A percentile compares a stretch with the other conserved stretches of the same genome.
Conservation (phyloP, 345 rosid genomes). For the Eucalyptus viminalis region DNA sequence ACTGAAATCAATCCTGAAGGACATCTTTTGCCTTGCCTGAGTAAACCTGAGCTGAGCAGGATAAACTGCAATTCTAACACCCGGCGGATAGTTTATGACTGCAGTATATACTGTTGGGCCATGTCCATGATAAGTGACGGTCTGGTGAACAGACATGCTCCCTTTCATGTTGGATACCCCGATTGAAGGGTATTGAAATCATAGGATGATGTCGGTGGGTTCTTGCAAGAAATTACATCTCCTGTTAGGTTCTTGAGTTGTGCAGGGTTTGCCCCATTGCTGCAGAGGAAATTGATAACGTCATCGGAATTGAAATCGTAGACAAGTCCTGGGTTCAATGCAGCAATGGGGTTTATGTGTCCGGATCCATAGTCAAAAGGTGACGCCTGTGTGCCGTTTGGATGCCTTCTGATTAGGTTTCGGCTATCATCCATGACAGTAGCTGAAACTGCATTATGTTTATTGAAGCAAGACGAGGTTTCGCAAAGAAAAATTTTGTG, state of each 20-base stretch:
- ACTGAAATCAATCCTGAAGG: conserved; percentile 22
- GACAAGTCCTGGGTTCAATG: conserved; percentile 27
- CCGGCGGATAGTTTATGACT: conserved; percentile 10
- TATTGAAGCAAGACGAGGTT: not conserved
- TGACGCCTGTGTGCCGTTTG: conserved; percentile 16
- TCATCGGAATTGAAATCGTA: conserved; percentile 21
- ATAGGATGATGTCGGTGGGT: not conserved
- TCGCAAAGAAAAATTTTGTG: not conserved
- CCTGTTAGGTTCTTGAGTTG: conserved; percentile 36
- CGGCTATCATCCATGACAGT: conserved; percentile 14
- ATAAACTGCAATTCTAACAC: conserved; percentile 20
- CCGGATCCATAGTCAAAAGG: conserved; percentile 56
- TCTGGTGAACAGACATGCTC: conserved; percentile 14
- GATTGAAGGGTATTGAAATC: conserved; percentile 41
- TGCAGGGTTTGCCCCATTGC: conserved; percentile 23
- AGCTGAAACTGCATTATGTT: conserved; percentile 2
- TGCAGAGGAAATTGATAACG: conserved; percentile 30
- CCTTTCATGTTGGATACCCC: conserved; percentile 30
- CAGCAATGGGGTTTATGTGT: conserved; percentile 31
- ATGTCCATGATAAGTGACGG: conserved; percentile 27
- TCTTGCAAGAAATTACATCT: conserved; percentile 8
- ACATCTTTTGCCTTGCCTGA: conserved; percentile 14
- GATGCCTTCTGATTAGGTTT: conserved; percentile 13
- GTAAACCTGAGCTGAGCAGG: conserved; percentile 25
- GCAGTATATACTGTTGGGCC: conserved; percentile 17